These are phyloP conservation scores for Fusarium tuaranense DNA, from an alignment of 2,329 filamentous ascomycete species.

Conservation along the genomic window DNA sequence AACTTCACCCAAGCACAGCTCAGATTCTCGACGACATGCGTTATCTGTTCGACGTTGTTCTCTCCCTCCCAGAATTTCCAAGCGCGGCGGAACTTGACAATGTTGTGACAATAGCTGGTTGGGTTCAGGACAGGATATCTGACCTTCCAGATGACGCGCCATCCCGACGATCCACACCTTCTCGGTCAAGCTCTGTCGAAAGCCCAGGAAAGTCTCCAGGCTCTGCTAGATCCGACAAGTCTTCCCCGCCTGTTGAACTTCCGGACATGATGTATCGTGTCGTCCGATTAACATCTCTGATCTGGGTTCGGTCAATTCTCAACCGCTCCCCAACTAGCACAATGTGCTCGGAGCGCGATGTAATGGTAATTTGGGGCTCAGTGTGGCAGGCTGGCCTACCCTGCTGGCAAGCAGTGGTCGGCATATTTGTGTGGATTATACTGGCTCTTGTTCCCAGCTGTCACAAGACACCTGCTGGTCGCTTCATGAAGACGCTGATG, in stretches of 20 bases:
- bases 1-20: constrained; percentile 60
- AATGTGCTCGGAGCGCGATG: constrained; percentile 54
- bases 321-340: constrained; percentile 55
- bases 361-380: constrained; percentile 58
- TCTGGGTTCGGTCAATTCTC: constrained; percentile 62
- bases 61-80: constrained; percentile 52
- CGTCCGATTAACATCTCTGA: constrained; percentile 58
- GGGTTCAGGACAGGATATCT: constrained; percentile 55
- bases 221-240: constrained; percentile 31
- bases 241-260: constrained; percentile 31
- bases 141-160: constrained; percentile 47
- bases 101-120: constrained; percentile 53
- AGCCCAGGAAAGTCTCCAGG: constrained; percentile 27
- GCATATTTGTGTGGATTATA: constrained; percentile 63
- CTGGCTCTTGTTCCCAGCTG: constrained; percentile 56
- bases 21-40: constrained; percentile 65
- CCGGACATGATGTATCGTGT: constrained; percentile 61
- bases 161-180: constrained; percentile 12
- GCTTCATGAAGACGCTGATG: constrained; percentile 60
- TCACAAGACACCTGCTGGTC: constrained; percentile 53
- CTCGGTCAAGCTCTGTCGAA: constrained; percentile 23
- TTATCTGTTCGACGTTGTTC: constrained; percentile 57
- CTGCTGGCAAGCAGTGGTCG: constrained; percentile 59
- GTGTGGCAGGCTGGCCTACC: constrained; percentile 60
- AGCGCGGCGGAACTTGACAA: constrained; percentile 52